Evolutionary conservation across 768 basidiomycete species (phyloP).

Genomic region (Daedaleopsis sinensis): DNA sequence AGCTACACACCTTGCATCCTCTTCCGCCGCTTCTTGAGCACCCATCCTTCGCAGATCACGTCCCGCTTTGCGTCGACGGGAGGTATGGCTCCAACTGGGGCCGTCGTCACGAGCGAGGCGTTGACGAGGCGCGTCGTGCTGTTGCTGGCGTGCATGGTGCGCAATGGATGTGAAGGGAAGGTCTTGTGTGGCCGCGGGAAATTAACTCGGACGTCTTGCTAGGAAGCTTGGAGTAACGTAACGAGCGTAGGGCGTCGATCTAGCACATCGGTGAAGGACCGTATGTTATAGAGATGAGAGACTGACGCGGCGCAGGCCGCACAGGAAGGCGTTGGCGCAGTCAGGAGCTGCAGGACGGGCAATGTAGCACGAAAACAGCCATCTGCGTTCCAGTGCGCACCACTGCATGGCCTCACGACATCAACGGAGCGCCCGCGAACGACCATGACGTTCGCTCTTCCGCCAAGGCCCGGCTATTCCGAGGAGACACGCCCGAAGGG

Average conservation of each 20-base stretch:
- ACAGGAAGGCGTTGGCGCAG: not conserved
- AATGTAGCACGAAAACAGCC: not conserved
- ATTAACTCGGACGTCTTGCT: not conserved
- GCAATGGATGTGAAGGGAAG: not conserved
- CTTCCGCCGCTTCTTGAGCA: slow-evolving; percentile 85
- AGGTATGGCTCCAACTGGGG: slow-evolving; percentile 15
- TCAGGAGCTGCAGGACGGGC: not conserved
- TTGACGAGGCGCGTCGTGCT: slow-evolving; percentile 13
- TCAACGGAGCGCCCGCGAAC: not conserved
- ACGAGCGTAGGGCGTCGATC: slow-evolving; percentile 6
- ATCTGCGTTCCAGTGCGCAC: not conserved
- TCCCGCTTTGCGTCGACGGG: slow-evolving; percentile 8
- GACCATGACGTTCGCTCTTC: not conserved
- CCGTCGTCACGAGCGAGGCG: slow-evolving; percentile 16
- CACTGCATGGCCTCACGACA: too few species aligned
- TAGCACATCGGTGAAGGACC: slow-evolving; percentile 9
- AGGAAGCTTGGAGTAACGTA: slow-evolving; percentile 2
- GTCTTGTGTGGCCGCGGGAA: not conserved
- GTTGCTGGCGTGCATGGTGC: slow-evolving; percentile 5
- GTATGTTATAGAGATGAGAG: slow-evolving; percentile 3
- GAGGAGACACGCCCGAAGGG: not conserved
- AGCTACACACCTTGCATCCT: slow-evolving; percentile 76
- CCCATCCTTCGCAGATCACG: slow-evolving; percentile 71
- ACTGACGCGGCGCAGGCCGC: slow-evolving; percentile 4
- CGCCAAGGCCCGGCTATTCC: not conserved